Evolutionary conservation across 2,329 filamentous ascomycete species (phyloP), one percentile per base, ranked within the genome.

Genomic region (Magnaporthales sp.): DNA sequence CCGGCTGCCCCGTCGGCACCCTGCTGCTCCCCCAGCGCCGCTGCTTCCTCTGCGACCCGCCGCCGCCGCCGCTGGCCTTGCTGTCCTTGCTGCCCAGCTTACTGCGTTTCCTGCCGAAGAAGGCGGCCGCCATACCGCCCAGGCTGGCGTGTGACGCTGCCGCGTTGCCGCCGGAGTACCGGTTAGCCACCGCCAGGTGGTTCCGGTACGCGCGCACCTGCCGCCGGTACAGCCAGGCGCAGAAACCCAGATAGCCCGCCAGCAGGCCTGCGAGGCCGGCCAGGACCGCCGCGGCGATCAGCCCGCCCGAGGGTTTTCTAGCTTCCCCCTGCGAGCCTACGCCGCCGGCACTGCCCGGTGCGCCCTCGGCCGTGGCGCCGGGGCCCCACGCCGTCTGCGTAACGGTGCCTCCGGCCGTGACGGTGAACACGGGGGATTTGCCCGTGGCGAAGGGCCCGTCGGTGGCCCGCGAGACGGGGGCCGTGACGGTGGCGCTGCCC

Each of bases 391-490:
- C 67, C 3, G 75, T 75, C 67, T 81, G 73, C 4, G 83, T 84
- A 0, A 85, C 79, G 0, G 80, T 81, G 2, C 80, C 84, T 4
- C 78, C 73, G 51, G 79, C 77, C 3, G 86, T 88, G 58, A 90
- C 77, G 1, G 89, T 92, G 73, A 91, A 92, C 0, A 89, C 89
- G 10, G 87, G 84, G 0, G 90, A 80, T 68, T 83, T 84, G 2
- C 90, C 90, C 0, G 90, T 92, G 19, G 87, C 87, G 67, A 93
- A 83, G 0, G 91, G 91, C 0, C 91, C 91, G 62, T 79, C 84
- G 0, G 88, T 90, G 3, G 89, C 86, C 15, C 81, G 78, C 30
- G 83, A 83, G 5, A 86, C 83, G 2, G 90, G 90, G 4, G 82
- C 82, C 0, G 88, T 91, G 19, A 87, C 81, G 0, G 88, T 91